phyloP scores from a whole-genome alignment of 2,329 filamentous ascomycete genomes.

The Pseudocercospora eumusae region DNA sequence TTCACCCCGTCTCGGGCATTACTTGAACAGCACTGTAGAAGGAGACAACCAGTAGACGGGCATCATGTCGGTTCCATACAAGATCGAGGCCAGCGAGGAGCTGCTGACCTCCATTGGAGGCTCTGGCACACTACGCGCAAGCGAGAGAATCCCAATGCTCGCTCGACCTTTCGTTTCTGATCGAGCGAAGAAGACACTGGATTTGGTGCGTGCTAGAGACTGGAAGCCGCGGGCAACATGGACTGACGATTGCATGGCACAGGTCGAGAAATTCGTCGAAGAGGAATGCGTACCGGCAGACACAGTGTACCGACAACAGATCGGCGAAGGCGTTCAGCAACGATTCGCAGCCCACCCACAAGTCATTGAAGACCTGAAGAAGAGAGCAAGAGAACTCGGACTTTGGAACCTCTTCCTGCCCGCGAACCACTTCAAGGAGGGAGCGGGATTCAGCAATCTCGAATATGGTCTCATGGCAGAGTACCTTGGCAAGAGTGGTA shows the following conservation, averaged over 20 bases:
- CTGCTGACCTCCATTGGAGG: slow-evolving; percentile 33
- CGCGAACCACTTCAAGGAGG: slow-evolving; percentile 91
- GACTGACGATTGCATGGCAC: slow-evolving; percentile 12
- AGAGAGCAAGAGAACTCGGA: slow-evolving; percentile 75
- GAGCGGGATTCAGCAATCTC: slow-evolving; percentile 88
- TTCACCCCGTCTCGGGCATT: background rate
- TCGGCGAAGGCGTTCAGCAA: slow-evolving; percentile 66
- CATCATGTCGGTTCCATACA: slow-evolving; percentile 42
- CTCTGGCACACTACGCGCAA: slow-evolving; percentile 46
- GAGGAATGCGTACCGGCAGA: slow-evolving; percentile 82
- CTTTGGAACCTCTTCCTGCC: slow-evolving; percentile 99
- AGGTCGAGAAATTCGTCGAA: slow-evolving; percentile 88
- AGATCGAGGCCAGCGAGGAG: slow-evolving; percentile 40
- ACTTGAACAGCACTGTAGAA: background rate
- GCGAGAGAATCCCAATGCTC: slow-evolving; percentile 59
- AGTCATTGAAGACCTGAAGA: slow-evolving; percentile 87
- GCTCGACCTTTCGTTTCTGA: slow-evolving; percentile 73
- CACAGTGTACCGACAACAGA: slow-evolving; percentile 73
- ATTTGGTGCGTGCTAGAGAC: slow-evolving; percentile 57
- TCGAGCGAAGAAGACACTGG: slow-evolving; percentile 77
- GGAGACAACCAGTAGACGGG: background rate
- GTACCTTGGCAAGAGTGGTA: slow-evolving; percentile 80
- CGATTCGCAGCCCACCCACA: slow-evolving; percentile 80
- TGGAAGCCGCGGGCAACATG: background rate
- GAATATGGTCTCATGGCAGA: slow-evolving; percentile 99